Evolutionary conservation across 2,329 filamentous ascomycete species (phyloP).

Genomic region (Cladosporium colombiae): DNA sequence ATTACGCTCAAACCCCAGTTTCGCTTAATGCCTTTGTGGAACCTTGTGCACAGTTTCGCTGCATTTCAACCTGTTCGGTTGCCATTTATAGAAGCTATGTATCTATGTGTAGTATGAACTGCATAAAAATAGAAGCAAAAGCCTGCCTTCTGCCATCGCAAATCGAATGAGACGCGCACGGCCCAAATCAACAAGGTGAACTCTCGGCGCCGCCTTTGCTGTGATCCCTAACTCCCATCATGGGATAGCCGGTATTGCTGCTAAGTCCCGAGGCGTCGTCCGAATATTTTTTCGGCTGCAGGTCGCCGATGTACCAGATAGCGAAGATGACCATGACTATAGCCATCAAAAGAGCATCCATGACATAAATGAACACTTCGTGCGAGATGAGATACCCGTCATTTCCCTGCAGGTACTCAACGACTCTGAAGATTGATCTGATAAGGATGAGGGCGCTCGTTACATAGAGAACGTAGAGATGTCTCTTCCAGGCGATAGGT

Average conservation of each 20-base stretch:
- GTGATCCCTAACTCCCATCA: not conserved
- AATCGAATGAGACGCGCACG: not conserved
- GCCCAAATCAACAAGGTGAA: not conserved
- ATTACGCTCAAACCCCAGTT: not conserved
- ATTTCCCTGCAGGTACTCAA: slow-evolving; percentile 51
- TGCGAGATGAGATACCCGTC: slow-evolving; percentile 45
- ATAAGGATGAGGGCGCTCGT: slow-evolving; percentile 47
- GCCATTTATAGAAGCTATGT: not conserved
- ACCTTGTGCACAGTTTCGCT: not conserved
- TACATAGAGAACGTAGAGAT: slow-evolving; percentile 42
- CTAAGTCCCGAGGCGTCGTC: not conserved
- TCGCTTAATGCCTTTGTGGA: not conserved
- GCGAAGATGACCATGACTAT: slow-evolving; percentile 26
- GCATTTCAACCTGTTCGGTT: not conserved
- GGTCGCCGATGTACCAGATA: slow-evolving; percentile 16
- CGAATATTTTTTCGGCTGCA: slow-evolving; percentile 1
- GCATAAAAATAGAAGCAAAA: not conserved
- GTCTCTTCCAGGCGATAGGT: slow-evolving; percentile 38
- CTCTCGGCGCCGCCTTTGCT: not conserved
- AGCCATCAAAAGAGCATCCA: slow-evolving; percentile 47
- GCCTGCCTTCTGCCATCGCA: not conserved
- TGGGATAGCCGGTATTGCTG: not conserved
- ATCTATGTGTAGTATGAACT: not conserved
- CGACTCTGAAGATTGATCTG: slow-evolving; percentile 49
- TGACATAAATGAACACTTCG: slow-evolving; percentile 48